Base-by-base conservation (phyloP, 345 rosid genomes). In the Citrus australasica region DNA sequence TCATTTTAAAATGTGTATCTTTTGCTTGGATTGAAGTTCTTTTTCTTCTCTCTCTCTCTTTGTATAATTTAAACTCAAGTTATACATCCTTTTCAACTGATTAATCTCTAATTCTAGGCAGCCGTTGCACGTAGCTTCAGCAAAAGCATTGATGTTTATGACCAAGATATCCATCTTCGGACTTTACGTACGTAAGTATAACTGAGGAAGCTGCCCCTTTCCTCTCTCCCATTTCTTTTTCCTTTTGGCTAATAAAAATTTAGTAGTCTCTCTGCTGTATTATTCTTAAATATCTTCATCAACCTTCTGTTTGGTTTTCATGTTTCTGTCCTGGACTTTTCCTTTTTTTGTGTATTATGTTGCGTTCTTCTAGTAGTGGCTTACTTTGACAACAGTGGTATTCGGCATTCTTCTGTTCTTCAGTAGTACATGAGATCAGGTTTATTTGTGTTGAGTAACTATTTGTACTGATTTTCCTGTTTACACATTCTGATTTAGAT, bases 131-230 rank as follows among this genome's bases (percentile, higher is more conserved):
- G 79, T 71, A 87, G 91, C 85, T 92, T 89, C 63, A 79, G 86
- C 86, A 88, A 83, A 82, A 86, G 86, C 79, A 61, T 88, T 75
- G 92, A 92, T 80, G 81, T 92, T 60, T 90, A 92, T 82, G 96
- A 92, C 81, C 93, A 92, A 81, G 96, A 92, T 81, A 92, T 90
- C 74, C 90, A 87, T 81, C 83, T 90, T 69, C 85, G 80, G 62
- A 87, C 93, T 62, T 59, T 92, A 37, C 87, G 72, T 69, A 85
- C 93, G 92, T 90, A 76, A 80, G 92, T 82, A 67, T 74, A 38
- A 37, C 19, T 38, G 53, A 24, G 55, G 53, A 67, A 13, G 30
- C 19, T 35, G 9, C 71, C 71, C 28, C 25, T 21, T 38, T 67
- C 28, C 4, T 67, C n/a, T 62, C 37, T 17, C 67, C 67, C 19